Percentiles rank a stretch among this genome's conserved stretches.
Conservation (phyloP, 1,139 yeast genomes). For the Sugiyamaella pinicola region DNA sequence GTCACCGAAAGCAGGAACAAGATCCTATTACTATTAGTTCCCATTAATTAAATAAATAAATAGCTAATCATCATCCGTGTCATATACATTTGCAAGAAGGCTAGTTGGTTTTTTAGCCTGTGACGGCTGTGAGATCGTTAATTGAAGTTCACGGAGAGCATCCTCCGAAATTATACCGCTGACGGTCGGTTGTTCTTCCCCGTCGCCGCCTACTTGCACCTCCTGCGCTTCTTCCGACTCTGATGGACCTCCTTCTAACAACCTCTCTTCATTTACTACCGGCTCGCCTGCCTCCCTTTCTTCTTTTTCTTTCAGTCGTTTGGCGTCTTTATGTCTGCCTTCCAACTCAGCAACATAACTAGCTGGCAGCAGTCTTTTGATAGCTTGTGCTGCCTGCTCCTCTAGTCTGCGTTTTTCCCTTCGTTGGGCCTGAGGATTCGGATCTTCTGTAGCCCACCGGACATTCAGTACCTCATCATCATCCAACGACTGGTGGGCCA, state of each 20-base stretch:
- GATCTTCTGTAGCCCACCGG: slow-evolving; percentile 91
- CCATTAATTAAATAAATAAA: slow-evolving; percentile 1
- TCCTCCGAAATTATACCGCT: slow-evolving; percentile 6
- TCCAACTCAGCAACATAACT: slow-evolving; percentile 36
- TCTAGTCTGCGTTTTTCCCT: slow-evolving; percentile 48
- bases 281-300: slow-evolving; percentile 7
- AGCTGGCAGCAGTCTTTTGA: slow-evolving; percentile 40
- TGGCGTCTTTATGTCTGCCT: slow-evolving; percentile 27
- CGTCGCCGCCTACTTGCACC: background rate
- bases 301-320: slow-evolving; percentile 11
- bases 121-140: background rate
- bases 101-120: background rate
- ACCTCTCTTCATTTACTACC: slow-evolving; percentile 2
- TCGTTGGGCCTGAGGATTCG: slow-evolving; percentile 67
- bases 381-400: slow-evolving; percentile 47
- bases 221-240: background rate
- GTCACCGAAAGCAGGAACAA: no score
- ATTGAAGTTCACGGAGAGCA: slow-evolving; percentile 9
- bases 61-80: slow-evolving; percentile 9
- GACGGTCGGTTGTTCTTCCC: background rate
- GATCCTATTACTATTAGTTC: background rate
- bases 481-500: slow-evolving; percentile 76
- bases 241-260: slow-evolving; percentile 2
- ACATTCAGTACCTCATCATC: slow-evolving; percentile 67
- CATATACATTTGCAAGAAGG: slow-evolving; percentile 10